Percentiles rank a stretch among this genome's conserved stretches.
These are phyloP conservation scores for Diaporthe eres DNA, from an alignment of 2,329 filamentous ascomycete genomes.

Conservation along the genomic window DNA sequence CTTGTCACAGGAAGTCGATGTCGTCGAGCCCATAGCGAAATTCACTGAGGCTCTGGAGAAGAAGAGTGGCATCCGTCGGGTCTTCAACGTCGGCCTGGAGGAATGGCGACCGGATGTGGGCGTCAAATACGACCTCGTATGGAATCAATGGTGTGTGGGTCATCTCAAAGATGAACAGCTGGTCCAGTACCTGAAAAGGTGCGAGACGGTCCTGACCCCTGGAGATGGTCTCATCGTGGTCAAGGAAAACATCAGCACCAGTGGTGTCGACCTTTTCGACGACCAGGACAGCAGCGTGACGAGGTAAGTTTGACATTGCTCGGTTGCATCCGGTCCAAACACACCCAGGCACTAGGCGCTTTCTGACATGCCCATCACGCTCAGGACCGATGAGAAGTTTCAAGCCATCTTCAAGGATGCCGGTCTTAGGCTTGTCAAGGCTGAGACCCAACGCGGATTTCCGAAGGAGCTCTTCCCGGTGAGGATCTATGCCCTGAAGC, in stretches of 20 bases:
- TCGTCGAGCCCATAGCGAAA: constrained; percentile 87
- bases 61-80: constrained; percentile 69
- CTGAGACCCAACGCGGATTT: constrained; percentile 81
- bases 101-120: constrained; percentile 69
- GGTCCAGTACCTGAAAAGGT: constrained; percentile 74
- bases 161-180: constrained; percentile 84
- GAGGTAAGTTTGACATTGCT: constrained; percentile 57
- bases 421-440: constrained; percentile 76
- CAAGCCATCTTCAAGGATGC: constrained; percentile 77
- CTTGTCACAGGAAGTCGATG: constrained; percentile 80
- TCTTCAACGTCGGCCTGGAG: constrained; percentile 83
- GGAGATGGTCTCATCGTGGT: constrained; percentile 73
- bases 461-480: constrained; percentile 80
- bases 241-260: constrained; percentile 83
- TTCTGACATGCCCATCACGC: constrained; percentile 33
- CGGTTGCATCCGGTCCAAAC: constrained; percentile 7
- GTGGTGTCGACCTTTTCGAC: constrained; percentile 78
- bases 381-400: constrained; percentile 80
- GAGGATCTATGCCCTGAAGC: constrained; percentile 81
- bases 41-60: constrained; percentile 77
- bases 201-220: constrained; percentile 59
- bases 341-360: neutral
- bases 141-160: constrained; percentile 92
- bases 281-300: constrained; percentile 83
- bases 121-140: constrained; percentile 81